These are phyloP conservation scores for Gardenia jasminoides DNA, from an alignment of 257 asterid genomes.

Conservation along the genomic window DNA sequence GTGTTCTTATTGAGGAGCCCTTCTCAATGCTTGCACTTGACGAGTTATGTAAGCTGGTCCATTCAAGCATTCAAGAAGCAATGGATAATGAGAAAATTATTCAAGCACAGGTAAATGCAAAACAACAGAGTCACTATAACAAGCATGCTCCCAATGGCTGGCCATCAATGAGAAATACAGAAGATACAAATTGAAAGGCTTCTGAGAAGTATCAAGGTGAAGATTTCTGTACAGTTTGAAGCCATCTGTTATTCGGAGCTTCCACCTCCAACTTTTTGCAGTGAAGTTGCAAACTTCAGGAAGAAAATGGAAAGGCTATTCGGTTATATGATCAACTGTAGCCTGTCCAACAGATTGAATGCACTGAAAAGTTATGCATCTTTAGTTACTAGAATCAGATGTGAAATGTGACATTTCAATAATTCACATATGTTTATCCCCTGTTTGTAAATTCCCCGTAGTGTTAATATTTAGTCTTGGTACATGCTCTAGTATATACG, in stretches of 20 bases:
- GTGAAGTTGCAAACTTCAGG: too few species aligned
- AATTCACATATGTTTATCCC: background rate
- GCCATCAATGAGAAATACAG: conserved; percentile 34
- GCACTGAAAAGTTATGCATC: too few species aligned
- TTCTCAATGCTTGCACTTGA: conserved; percentile 96
- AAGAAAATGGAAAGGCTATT: too few species aligned
- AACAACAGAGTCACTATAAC: conserved; percentile 28
- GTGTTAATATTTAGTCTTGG: background rate
- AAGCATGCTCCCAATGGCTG: conserved; percentile 62
- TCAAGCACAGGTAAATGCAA: conserved; percentile 44
- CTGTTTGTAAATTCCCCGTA: background rate
- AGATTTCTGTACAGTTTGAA: background rate
- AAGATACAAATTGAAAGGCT: background rate
- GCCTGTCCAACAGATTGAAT: too few species aligned
- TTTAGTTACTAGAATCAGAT: background rate
- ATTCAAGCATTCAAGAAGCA: conserved; percentile 51
- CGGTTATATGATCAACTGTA: too few species aligned
- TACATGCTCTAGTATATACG: background rate
- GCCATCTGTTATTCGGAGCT: background rate
- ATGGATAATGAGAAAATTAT: conserved; percentile 55
- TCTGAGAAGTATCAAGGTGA: background rate
- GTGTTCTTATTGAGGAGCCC: conserved; percentile 96
- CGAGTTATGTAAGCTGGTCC: conserved; percentile 63
- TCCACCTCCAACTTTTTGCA: background rate
- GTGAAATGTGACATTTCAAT: background rate